Evolutionary conservation across 176 grass and related monocot genomes (phyloP).

Genomic region (Otatea glauca): DNA sequence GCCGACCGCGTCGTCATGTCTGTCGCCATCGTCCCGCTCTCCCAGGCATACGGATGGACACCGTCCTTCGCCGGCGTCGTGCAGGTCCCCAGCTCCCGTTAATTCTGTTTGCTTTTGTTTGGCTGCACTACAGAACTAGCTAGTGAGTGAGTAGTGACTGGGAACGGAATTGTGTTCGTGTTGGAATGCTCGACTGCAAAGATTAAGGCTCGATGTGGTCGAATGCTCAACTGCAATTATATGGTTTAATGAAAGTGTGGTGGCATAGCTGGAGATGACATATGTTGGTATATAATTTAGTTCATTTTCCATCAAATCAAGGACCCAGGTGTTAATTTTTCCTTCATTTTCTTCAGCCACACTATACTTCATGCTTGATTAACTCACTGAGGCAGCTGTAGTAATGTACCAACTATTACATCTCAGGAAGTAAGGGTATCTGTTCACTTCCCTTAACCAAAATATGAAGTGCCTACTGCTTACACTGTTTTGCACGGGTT

Average conservation of each 20-base stretch:
- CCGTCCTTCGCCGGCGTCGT: constrained; percentile 80
- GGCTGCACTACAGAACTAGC: not conserved
- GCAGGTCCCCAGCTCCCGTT: constrained; percentile 56
- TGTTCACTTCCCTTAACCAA: not conserved
- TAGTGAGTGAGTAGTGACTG: not conserved
- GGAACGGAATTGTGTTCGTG: not conserved
- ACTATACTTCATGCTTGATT: not conserved
- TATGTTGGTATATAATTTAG: not conserved
- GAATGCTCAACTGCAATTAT: not conserved
- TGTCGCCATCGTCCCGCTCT: constrained; percentile 90
- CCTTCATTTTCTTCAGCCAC: not conserved
- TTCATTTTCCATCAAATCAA: constrained; percentile 13
- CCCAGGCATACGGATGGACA: constrained; percentile 76
- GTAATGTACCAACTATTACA: not conserved
- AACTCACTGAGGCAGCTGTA: not conserved
- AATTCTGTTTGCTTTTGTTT: constrained; percentile 34
- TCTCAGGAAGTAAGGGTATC: not conserved
- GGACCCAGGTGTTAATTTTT: not conserved
- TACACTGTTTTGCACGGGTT: not conserved
- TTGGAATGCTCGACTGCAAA: not conserved
- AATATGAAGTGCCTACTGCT: not conserved
- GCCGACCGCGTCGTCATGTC: constrained; percentile 98
- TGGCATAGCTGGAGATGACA: not conserved
- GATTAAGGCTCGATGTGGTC: not conserved
- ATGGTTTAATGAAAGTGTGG: not conserved